Evolutionary conservation across 805 yeast species (phyloP), one percentile per base, ranked within the genome.

Genomic region (Yamadazyma sp.): DNA sequence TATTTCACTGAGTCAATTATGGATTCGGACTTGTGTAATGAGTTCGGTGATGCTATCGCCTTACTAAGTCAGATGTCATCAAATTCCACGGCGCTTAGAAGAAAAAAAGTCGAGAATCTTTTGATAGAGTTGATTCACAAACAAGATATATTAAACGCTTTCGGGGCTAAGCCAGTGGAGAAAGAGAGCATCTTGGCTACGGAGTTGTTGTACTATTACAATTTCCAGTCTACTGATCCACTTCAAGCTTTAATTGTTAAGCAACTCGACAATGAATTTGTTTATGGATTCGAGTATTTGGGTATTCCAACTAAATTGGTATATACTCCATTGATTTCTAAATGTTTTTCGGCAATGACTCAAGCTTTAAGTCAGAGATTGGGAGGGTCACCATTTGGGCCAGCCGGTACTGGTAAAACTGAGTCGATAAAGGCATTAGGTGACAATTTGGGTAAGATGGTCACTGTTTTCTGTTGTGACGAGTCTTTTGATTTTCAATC

Each of bases 331-430:
- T 63, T 86, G 13, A 69, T 85, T 6, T 76, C 76, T 31, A 64
- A 70, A 5, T 76, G 86, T 38, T 86, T 74, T 52, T 53, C 81
- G 7, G 64, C 88, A 0, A 75, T 89, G 78, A 67, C 84, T 0
- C 83, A 81, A 40, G 89, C 97, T 0, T 54, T 88, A 12, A 72
- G 76, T 22, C 86, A 80, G 46, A 73, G 72, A 23, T 63, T 78
- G 7, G 98, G 98, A n/a, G 95, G 95, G 0, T 82, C 95, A 1
- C 82, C 95, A 1, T 79, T 83, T 56, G 98, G 98, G 0, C 97
- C 98, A 1, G 96, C 98, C 2, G 98, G 98, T 27, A 91, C 98
- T 0, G 98, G 98, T 45, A 91, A 91, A 53, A 91, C 98, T 0
- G 98, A 91, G 53, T 73, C 95, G 0, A 72, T 91, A 17, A 91